Evolutionary conservation across 306 rosid genomes (phyloP).

Genomic region (Corylus heterophylla): DNA sequence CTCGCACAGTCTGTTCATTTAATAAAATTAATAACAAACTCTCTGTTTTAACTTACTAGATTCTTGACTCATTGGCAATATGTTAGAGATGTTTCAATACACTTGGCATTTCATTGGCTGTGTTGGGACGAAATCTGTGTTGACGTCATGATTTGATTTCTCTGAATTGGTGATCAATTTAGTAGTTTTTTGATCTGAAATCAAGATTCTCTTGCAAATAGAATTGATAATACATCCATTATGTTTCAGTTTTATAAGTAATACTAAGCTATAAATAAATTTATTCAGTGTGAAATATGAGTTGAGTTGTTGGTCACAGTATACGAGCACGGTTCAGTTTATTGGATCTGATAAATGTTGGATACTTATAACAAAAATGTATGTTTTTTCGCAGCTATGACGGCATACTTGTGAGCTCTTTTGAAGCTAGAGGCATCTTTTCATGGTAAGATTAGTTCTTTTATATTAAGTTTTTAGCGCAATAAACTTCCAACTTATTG

Average conservation of each 20-base stretch:
- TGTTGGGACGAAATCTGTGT: not conserved
- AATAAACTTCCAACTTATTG: conserved; percentile 17
- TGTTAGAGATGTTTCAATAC: not conserved
- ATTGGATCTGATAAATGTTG: conserved; percentile 24
- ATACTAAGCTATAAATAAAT: not conserved
- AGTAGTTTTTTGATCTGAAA: not conserved
- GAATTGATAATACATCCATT: not conserved
- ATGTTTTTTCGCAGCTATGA: conserved; percentile 64
- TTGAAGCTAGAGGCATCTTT: conserved; percentile 70
- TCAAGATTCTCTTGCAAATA: not conserved
- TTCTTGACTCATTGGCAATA: not conserved
- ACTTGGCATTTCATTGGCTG: not conserved
- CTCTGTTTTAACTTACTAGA: not conserved
- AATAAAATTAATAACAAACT: not conserved
- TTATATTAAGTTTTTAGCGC: conserved; percentile 21
- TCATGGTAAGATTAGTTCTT: conserved; percentile 65
- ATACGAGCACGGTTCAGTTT: not conserved
- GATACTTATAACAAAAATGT: conserved; percentile 26
- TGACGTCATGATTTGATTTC: not conserved
- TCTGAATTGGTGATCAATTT: not conserved
- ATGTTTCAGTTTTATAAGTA: not conserved
- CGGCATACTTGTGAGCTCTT: conserved; percentile 79
- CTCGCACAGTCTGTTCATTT: not conserved
- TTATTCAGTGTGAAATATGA: not conserved
- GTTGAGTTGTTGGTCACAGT: conserved; percentile 3